A percentile compares a stretch with the other conserved stretches of the same genome.
These are phyloP conservation scores for Quercus wislizeni DNA, from an alignment of 306 rosid genomes.

Conservation along the genomic window DNA sequence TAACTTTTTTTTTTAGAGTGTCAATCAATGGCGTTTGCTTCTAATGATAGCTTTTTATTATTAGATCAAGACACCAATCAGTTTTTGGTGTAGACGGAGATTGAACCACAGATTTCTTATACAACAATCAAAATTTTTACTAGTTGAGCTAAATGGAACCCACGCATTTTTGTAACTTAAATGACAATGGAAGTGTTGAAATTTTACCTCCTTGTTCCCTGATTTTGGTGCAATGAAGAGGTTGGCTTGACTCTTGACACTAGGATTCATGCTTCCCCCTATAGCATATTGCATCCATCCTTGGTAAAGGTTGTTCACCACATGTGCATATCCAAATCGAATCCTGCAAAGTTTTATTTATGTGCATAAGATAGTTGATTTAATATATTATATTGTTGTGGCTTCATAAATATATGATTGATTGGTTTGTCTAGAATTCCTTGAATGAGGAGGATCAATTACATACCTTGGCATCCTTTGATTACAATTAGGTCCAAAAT, in stretches of 20 bases:
- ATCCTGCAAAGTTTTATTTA: neutral
- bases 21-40: no score
- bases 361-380: no score
- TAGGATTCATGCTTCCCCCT: neutral
- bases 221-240: constrained; percentile 40
- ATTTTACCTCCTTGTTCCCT: constrained; percentile 33
- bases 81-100: no score
- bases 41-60: no score
- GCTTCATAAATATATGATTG: no score
- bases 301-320: constrained; percentile 34
- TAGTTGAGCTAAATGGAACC: no score
- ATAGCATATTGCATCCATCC: constrained; percentile 10
- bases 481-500: constrained; percentile 12
- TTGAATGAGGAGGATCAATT: neutral
- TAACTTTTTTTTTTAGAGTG: no score
- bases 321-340: constrained; percentile 5
- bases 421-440: neutral
- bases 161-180: no score
- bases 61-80: no score
- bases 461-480: constrained; percentile 9
- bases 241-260: constrained; percentile 45
- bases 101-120: no score
- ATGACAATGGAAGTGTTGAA: neutral
- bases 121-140: no score
- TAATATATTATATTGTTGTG: no score